A percentile compares a stretch with the other conserved stretches of the same genome.
Evolutionary conservation across 164 flowering plant species (phyloP).

Genomic region (Magnolia sinica): DNA sequence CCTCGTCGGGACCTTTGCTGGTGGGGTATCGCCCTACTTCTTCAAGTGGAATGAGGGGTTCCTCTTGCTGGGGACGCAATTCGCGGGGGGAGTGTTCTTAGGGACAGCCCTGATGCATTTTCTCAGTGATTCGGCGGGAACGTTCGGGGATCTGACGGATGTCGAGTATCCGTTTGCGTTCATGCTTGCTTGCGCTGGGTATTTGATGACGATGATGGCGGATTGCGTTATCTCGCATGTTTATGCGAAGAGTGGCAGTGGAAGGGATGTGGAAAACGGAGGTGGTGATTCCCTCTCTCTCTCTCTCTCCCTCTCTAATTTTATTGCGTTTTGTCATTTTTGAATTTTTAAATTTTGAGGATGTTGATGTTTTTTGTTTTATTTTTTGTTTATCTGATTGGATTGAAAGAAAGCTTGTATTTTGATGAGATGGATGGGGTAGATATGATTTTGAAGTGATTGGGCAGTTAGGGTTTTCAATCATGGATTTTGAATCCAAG

Average conservation of each 20-base stretch:
- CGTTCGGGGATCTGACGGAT: constrained; percentile 48
- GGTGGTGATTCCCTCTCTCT: not conserved
- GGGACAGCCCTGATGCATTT: constrained; percentile 80
- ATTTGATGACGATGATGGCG: constrained; percentile 62
- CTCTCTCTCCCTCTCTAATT: not conserved
- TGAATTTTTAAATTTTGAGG: no score
- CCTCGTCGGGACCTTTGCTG: constrained; percentile 50
- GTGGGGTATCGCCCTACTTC: constrained; percentile 66
- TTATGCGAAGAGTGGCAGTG: constrained; percentile 9
- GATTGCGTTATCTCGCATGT: constrained; percentile 48
- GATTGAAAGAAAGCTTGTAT: no score
- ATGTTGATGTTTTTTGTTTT: no score
- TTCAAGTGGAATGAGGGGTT: constrained; percentile 66
- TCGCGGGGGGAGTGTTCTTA: constrained; percentile 76
- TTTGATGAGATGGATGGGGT: no score
- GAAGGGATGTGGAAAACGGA: constrained; percentile 10
- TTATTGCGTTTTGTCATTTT: not conserved
- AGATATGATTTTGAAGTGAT: no score
- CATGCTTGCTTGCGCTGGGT: constrained; percentile 66
- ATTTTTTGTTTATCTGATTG: no score
- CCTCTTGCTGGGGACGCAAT: constrained; percentile 64
- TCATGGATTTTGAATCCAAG: no score
- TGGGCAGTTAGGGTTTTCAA: no score
- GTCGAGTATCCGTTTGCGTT: constrained; percentile 64
- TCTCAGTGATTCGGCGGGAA: constrained; percentile 57